Evolutionary conservation across 1,284 basidiomycete species (phyloP), one percentile per base, ranked within the genome.

Genomic region (Coriolopsis trogii): DNA sequence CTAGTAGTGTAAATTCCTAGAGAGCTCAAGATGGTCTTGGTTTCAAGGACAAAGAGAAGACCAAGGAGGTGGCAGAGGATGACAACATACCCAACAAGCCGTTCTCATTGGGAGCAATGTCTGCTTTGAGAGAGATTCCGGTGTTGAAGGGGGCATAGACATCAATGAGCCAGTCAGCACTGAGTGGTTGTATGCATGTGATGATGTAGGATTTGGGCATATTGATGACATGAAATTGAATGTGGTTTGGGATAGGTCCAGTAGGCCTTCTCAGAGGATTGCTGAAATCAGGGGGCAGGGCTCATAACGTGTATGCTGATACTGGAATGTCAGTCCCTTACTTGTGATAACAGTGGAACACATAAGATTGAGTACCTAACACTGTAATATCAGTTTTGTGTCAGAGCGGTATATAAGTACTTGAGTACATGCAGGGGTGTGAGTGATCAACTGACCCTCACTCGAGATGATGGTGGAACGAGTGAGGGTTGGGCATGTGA

Each of bases 231-330:
- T 26, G 29, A 21, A 16, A 18, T 18, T 43, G 41, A 16, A 21
- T 31, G 41, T 16, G 26, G 5, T 26, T 15, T 7, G 9, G n/a
- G 12, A 12, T n/a, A 26, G 6, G 4, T 31, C 6, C 8, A 13
- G 29, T n/a, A 16, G n/a, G 7, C 15, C 4, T 24, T 28, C 24
- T 29, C n/a, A n/a, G n/a, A n/a, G n/a, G 45, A 21, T 31, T 37
- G 29, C 45, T 23, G 36, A 26, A 38, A 30, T 28, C 37, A 41
- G 30, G 34, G 15, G 4, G n/a, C 31, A 29, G 38, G 50, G 44
- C 44, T 52, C 44, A 52, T 52, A 52, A 52, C 43, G 38, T 52
- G 37, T 52, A 46, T 16, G 24, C 20, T 23, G 13, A 21, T n/a
- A n/a, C 30, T n/a, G 3, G n/a, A n/a, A n/a, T n/a, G n/a, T n/a